Evolutionary conservation across 108 stramenopile genomes (phyloP).

Genomic region (Cylindrotheca closterium): DNA sequence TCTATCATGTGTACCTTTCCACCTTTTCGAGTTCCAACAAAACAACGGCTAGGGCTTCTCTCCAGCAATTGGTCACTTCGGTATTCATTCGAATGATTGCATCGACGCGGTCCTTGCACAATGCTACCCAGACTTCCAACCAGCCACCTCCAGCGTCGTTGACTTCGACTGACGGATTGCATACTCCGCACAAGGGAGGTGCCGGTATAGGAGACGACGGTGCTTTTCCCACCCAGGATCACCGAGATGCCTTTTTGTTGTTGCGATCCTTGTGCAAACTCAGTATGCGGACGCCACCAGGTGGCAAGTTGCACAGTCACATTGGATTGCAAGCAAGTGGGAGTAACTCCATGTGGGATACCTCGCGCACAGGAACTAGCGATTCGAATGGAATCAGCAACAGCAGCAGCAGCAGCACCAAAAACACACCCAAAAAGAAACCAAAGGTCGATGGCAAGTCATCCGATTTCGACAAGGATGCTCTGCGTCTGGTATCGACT

Average conservation of each 20-base stretch:
- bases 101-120: background rate
- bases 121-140: background rate
- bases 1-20: constrained; percentile 92
- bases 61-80: constrained; percentile 91
- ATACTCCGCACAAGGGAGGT: constrained; percentile 16
- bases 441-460: background rate
- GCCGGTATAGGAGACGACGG: background rate
- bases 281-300: constrained; percentile 73
- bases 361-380: background rate
- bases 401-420: background rate
- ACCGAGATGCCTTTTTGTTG: constrained; percentile 94
- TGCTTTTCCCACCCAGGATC: constrained; percentile 82
- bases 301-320: constrained; percentile 22
- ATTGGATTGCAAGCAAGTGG: constrained; percentile 37
- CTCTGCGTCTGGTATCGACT: constrained; percentile 25
- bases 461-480: constrained; percentile 11
- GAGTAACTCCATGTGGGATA: constrained; percentile 39
- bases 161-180: constrained; percentile 2
- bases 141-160: background rate
- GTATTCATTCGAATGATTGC: constrained; percentile 88
- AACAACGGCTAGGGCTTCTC: constrained; percentile 93
- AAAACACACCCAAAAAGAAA: background rate
- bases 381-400: no score
- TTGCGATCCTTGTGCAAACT: constrained; percentile 94
- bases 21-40: constrained; percentile 84